phyloP scores from a whole-genome alignment of 495 filamentous ascomycete genomes.

The Neurospora hispaniola region DNA sequence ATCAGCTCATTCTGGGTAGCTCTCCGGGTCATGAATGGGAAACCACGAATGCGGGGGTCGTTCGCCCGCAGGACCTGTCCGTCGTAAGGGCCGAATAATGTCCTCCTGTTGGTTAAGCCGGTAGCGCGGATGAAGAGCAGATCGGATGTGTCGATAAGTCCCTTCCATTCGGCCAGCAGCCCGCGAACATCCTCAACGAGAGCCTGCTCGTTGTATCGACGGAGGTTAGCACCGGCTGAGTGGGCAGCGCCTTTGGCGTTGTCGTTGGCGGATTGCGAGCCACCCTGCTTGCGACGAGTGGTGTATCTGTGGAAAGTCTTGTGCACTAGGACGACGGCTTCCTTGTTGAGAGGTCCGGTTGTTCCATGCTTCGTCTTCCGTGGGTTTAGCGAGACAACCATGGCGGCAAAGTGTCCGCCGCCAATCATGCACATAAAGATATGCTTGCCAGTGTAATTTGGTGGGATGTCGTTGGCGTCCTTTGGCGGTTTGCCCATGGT shows the following conservation, averaged over 20 bases:
- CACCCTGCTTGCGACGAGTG: constrained; percentile 90
- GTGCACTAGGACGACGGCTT: constrained; percentile 79
- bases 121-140: constrained; percentile 83
- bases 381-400: constrained; percentile 82
- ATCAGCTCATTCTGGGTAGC: constrained; percentile 92
- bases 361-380: constrained; percentile 56
- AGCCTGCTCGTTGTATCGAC: constrained; percentile 88
- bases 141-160: constrained; percentile 70
- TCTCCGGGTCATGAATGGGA: constrained; percentile 90
- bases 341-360: constrained; percentile 57
- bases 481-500: constrained; percentile 37
- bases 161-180: constrained; percentile 70
- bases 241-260: constrained; percentile 83
- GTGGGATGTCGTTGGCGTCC: constrained; percentile 38
- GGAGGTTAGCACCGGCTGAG: constrained; percentile 80
- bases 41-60: constrained; percentile 74
- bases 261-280: constrained; percentile 86
- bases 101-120: constrained; percentile 71
- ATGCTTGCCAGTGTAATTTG: constrained; percentile 55
- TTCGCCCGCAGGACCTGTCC: constrained; percentile 71
- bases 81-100: constrained; percentile 84
- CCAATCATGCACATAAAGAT: constrained; percentile 98
- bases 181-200: constrained; percentile 72
- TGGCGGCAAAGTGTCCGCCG: constrained; percentile 92
- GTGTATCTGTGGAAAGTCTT: constrained; percentile 98